Evolutionary conservation across 257 asterid genomes (phyloP).

Genomic region (Asclepias syriaca): DNA sequence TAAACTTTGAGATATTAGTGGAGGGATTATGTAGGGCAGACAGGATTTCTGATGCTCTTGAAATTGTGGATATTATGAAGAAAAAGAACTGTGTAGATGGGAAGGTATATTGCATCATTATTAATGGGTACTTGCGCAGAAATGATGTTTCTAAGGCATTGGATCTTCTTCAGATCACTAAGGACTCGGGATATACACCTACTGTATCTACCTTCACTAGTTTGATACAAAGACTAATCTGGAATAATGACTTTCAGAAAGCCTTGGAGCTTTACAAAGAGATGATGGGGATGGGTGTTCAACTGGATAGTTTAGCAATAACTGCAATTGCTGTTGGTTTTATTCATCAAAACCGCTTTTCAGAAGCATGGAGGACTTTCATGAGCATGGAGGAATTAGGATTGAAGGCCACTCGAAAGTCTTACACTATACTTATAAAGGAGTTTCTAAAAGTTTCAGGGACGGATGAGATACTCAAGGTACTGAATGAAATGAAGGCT

Average conservation of each 20-base stretch:
- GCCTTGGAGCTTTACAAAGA: conserved; percentile 57
- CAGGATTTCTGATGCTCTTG: conserved; percentile 65
- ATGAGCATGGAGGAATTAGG: conserved; percentile 52
- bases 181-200: conserved; percentile 41
- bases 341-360: conserved; percentile 45
- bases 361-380: conserved; percentile 57
- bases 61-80: conserved; percentile 75
- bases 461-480: conserved; percentile 49
- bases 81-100: conserved; percentile 34
- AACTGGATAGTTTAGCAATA: conserved; percentile 53
- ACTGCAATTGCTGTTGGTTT: conserved; percentile 60
- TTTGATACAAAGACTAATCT: conserved; percentile 61
- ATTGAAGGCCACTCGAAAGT: conserved; percentile 42
- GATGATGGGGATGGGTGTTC: conserved; percentile 54
- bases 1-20: conserved; percentile 46
- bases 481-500: conserved; percentile 51
- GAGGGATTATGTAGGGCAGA: conserved; percentile 69
- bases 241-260: conserved; percentile 48
- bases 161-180: conserved; percentile 46
- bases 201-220: conserved; percentile 51
- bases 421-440: conserved; percentile 45
- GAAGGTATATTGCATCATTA: conserved; percentile 42
- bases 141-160: conserved; percentile 49
- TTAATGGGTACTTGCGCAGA: conserved; percentile 50
- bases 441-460: conserved; percentile 61